Conservation (phyloP, 1,284 basidiomycete genomes). For the Pseudozyma sp. region DNA sequence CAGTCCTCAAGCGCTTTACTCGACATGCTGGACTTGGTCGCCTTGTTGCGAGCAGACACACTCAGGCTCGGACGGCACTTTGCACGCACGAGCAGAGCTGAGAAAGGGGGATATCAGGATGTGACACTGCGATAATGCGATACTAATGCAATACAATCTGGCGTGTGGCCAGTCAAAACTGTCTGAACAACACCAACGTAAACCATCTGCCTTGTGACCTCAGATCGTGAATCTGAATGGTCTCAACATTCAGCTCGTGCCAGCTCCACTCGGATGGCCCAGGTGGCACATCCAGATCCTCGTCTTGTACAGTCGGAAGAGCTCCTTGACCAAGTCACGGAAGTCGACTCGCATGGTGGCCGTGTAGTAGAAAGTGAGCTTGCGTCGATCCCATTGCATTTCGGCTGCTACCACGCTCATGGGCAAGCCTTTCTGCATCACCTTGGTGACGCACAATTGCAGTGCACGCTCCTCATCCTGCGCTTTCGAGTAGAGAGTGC, state of each 20-base stretch:
- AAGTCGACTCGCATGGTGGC: conserved; percentile 97
- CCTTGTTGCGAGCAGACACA: too few species aligned
- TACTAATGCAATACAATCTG: neutral
- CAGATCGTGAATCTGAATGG: neutral
- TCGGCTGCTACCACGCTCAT: conserved; percentile 99
- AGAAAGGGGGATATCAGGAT: too few species aligned
- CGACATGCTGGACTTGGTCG: too few species aligned
- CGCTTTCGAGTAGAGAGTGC: conserved; percentile 68
- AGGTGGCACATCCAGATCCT: conserved; percentile 63
- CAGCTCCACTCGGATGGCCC: conserved; percentile 48
- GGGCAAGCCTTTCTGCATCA: conserved; percentile 78
- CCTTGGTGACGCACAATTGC: conserved; percentile 89
- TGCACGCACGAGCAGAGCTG: too few species aligned
- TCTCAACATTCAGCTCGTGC: conserved; percentile 26
- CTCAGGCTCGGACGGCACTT: too few species aligned
- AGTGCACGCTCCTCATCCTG: conserved; percentile 93
- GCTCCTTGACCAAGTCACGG: conserved; percentile 89
- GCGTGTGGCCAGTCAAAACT: neutral
- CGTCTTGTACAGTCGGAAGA: conserved; percentile 77
- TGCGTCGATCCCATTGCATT: conserved; percentile 89
- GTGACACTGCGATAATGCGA: too few species aligned
- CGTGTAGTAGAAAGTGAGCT: conserved; percentile 96
- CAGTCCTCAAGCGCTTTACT: too few species aligned
- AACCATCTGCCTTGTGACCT: neutral
- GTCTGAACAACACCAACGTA: neutral